Evolutionary conservation across 1,284 basidiomycete species (phyloP).

Genomic region (Marasmius fiardii): DNA sequence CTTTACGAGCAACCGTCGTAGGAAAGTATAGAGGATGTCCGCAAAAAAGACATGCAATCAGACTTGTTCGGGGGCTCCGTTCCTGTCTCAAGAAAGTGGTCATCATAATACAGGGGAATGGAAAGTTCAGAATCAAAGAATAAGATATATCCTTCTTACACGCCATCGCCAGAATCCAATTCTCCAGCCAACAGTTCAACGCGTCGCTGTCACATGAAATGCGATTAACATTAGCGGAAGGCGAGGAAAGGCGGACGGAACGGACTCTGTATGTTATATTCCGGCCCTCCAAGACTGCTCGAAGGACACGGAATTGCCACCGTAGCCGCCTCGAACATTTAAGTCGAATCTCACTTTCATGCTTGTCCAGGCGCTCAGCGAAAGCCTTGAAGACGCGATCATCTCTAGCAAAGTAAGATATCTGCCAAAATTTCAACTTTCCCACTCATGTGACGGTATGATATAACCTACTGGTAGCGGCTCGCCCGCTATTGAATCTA

Average conservation of each 20-base stretch:
- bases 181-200: constrained; percentile 56
- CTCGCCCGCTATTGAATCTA: constrained; percentile 50
- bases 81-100: constrained; percentile 8
- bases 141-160: constrained; percentile 27
- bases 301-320: constrained; percentile 69
- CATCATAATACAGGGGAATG: constrained; percentile 1
- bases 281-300: constrained; percentile 60
- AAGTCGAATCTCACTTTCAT: constrained; percentile 48
- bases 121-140: constrained; percentile 3
- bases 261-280: constrained; percentile 61
- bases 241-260: constrained; percentile 9
- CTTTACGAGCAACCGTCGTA: constrained; percentile 82
- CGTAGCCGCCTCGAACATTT: constrained; percentile 52
- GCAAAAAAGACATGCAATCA: too few relatives aligned
- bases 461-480: constrained; percentile 56
- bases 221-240: background rate
- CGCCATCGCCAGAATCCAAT: constrained; percentile 58
- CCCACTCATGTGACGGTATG: background rate
- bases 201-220: background rate
- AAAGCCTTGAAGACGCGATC: constrained; percentile 76
- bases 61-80: constrained; percentile 5
- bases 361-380: constrained; percentile 51
- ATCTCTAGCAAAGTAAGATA: constrained; percentile 78
- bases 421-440: constrained; percentile 33
- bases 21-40: too few relatives aligned